Conservation (phyloP, 768 basidiomycete species). For the Leucocoprinus leucothites region DNA sequence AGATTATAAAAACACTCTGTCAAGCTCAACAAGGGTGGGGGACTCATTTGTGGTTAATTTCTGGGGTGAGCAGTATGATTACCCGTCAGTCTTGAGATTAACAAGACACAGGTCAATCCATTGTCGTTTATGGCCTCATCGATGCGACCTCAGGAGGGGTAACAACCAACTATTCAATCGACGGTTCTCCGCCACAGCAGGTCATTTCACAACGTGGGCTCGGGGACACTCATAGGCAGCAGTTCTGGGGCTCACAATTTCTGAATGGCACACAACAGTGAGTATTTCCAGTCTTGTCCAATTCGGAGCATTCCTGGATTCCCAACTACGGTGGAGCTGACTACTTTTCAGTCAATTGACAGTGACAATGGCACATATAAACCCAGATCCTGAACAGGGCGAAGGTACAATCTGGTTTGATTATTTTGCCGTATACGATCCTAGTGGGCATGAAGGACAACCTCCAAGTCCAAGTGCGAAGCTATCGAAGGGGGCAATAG, state of each 20-base stretch:
- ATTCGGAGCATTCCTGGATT: too few relatives aligned
- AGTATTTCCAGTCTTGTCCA: slow-evolving; percentile 15
- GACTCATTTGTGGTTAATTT: slow-evolving; percentile 33
- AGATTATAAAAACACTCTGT: slow-evolving; percentile 28
- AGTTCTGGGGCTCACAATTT: slow-evolving; percentile 31
- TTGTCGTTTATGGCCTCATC: slow-evolving; percentile 32
- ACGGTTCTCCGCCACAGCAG: slow-evolving; percentile 23
- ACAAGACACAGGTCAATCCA: slow-evolving; percentile 24
- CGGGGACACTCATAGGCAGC: slow-evolving; percentile 27
- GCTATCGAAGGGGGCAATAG: slow-evolving; percentile 22
- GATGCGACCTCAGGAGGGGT: slow-evolving; percentile 34
- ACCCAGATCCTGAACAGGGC: slow-evolving; percentile 18
- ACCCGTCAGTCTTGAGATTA: neutral
- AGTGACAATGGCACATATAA: slow-evolving; percentile 33
- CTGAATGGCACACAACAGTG: slow-evolving; percentile 28
- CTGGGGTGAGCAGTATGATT: slow-evolving; percentile 22
- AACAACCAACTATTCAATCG: slow-evolving; percentile 31
- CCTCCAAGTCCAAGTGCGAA: slow-evolving; percentile 2
- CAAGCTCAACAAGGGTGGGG: slow-evolving; percentile 30
- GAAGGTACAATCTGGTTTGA: slow-evolving; percentile 44
- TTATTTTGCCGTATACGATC: slow-evolving; percentile 30
- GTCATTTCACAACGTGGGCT: slow-evolving; percentile 24
- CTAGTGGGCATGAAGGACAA: slow-evolving; percentile 16
- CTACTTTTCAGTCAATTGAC: slow-evolving; percentile 23
- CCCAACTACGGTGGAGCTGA: too few relatives aligned